Evolutionary conservation across 805 yeast species (phyloP), one percentile per base, ranked within the genome.

Genomic region (Spathaspora boniae): DNA sequence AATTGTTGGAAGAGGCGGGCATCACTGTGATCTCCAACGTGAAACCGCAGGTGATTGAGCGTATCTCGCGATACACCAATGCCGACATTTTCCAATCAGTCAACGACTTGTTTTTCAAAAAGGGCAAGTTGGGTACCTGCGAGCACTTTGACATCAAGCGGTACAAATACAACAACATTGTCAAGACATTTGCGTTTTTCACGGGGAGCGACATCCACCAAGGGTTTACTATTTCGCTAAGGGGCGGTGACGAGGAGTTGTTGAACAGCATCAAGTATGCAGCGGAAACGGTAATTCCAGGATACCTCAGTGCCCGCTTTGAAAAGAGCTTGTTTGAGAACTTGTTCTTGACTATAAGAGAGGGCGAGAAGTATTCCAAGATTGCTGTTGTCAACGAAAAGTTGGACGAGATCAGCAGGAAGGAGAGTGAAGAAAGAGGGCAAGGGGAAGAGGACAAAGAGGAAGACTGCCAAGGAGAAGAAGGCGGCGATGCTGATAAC

Each of bases 1-100:
- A 77, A 28, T 58, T 85, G 41, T 64, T 93, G 16, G 81, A 80
- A 30, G 80, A 80, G 15, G 80, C 86, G 0, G 84, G 84, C 1
- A 78, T 93, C 9, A 78, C 94, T 0, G 97, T 91, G 3, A 82
- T 89, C 2, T 76, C 80, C 26, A 80, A 85, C 44, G 74, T 87
- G 40, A 87, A 93, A 51, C 86, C 85, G 0, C 87, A 80, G 45
- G 89, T 88, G 1, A 73, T 93, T 28, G 83, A 81, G 43, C 69
- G 94, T 36, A 72, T 91, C 4, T 76, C 96, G 0, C 66, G 87
- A 36, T 69, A 87, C 43, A 83, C 96, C 0, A 80, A 77, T 33
- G 88, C 95, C 1, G 96, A 88, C 50, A 79, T 94, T 16, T 83
- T 86, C 15, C 78, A 82, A 15, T 82, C 97, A 0, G 82, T 88